phyloP scores from a whole-genome alignment of 495 filamentous ascomycete genomes.

The Neurospora sp. region DNA sequence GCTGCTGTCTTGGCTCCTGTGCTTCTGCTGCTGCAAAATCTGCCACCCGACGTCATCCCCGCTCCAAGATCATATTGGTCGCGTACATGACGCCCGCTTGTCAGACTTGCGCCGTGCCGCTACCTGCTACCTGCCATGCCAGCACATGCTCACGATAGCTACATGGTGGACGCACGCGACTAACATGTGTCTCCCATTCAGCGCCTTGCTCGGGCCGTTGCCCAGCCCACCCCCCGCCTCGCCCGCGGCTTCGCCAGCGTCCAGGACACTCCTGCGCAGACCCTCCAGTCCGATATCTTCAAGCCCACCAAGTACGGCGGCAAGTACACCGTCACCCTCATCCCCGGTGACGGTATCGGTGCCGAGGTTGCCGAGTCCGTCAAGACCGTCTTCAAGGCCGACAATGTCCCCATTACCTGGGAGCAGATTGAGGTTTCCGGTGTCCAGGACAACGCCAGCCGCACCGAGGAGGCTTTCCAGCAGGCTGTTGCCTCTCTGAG shows the following conservation, averaged over 20 bases:
- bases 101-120: neutral
- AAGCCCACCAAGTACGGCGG: constrained; percentile 98
- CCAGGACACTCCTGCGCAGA: constrained; percentile 75
- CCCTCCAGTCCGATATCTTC: constrained; percentile 80
- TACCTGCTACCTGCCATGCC: neutral
- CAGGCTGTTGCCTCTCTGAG: constrained; percentile 90
- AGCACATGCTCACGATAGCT: neutral
- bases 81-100: neutral
- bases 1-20: neutral
- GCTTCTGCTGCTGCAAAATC: constrained; percentile 6
- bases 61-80: neutral
- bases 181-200: constrained; percentile 13
- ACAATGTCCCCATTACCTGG: constrained; percentile 98
- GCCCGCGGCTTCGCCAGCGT: constrained; percentile 59
- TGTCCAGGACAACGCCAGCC: constrained; percentile 63
- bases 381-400: constrained; percentile 98
- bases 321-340: constrained; percentile 97
- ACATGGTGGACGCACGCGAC: neutral
- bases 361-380: constrained; percentile 96
- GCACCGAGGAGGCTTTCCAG: constrained; percentile 88
- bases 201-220: constrained; percentile 47
- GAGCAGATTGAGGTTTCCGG: constrained; percentile 96
- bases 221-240: constrained; percentile 35
- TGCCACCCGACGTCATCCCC: constrained; percentile 5
- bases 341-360: constrained; percentile 97